Evolutionary conservation across 2,329 filamentous ascomycete genomes (phyloP), one percentile per base, ranked within the genome.

Genomic region (Aspergillus oerlinghausenensis): DNA sequence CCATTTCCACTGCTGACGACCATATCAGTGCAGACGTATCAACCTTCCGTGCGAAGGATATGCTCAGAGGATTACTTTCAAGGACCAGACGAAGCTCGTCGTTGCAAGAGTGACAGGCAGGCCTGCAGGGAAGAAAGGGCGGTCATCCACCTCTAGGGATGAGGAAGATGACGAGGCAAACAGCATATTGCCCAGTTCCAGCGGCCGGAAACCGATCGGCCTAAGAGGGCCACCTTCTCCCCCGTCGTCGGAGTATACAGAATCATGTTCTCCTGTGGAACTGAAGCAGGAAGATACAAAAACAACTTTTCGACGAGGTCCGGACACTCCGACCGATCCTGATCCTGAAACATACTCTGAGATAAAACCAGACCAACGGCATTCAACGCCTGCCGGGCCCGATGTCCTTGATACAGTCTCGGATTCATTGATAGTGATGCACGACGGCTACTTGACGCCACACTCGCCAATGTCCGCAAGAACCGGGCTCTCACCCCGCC

Each of bases 21-120:
- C 29, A 19, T 10, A 42, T 48, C 45, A 62, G 60, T 62, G 60
- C 45, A 58, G 43, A 43, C 55, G 58, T 28, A 49, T 58, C 25
- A 54, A 52, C 28, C 21, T 54, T 11, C 32, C 42, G 14, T 62
- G 60, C 23, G 60, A 62, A 58, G 60, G 60, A 51, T 62, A 62
- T 49, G 56, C 51, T 23, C 55, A 60, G 25, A 55, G 51, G 43
- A 58, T 62, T 42, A 52, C 58, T 51, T 62, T 62, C 56, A 58
- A 56, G 32, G 60, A 62, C 49, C 60, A 62, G 45, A 62, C 60
- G n/a, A 52, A 54, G 14, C 51, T 58, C 9, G 49, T 58, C n/a
- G 58, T 56, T 49, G 55, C 58, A 19, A 38, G 51, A 48, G 55
- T 43, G 14, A 48, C 51, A 21, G 54, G 55, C 11, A 57, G 51